Base-by-base conservation (phyloP, 495 filamentous ascomycete species). In the Aspergillus cristatus region DNA sequence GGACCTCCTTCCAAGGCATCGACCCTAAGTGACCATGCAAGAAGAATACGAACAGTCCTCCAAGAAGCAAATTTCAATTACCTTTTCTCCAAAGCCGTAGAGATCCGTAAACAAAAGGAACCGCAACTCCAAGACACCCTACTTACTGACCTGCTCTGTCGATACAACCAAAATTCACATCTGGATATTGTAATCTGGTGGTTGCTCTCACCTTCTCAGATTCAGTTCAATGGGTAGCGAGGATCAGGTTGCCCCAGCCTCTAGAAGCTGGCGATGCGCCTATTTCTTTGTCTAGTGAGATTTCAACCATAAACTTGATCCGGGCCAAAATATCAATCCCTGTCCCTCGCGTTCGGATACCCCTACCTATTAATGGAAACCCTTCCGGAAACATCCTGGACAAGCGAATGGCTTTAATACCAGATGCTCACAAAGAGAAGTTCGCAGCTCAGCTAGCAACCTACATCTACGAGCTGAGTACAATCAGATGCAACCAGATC, bases 331-430 rank as follows among this genome's bases (percentile, higher is more conserved):
- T 29, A 10, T 32, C 30, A 7, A 40, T 40, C 24, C 38, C 38
- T 28, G 28, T 40, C 26, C 18, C 38, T 31, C 16, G n/a, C 14
- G 18, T 40, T 32, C 22, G 38, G 38, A 16, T 33, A 34, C 26
- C 38, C 15, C 28, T 40, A 40, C 14, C 2, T 34, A 13, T 25
- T 40, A 13, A 40, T 40, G 38, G 38, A 40, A 40, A 29, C 30
- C 1, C 38, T 40, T 13, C 18, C 8, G 38, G 38, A 2, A 17
- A 18, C 6, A 17, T 26, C 14, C 20, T 40, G 18, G 14, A 14
- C 0, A 18, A 20, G 14, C 14, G 29, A 34, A 34, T 33, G 28
- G 28, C 30, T 3, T 13, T 31, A 5, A 16, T 40, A 40, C 38
- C 38, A 0, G 20, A 28, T 34, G 8, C 7, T 3, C 22, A 40